These are phyloP conservation scores for Allium cepa DNA, from an alignment of 106 monocot genomes.

Conservation along the genomic window DNA sequence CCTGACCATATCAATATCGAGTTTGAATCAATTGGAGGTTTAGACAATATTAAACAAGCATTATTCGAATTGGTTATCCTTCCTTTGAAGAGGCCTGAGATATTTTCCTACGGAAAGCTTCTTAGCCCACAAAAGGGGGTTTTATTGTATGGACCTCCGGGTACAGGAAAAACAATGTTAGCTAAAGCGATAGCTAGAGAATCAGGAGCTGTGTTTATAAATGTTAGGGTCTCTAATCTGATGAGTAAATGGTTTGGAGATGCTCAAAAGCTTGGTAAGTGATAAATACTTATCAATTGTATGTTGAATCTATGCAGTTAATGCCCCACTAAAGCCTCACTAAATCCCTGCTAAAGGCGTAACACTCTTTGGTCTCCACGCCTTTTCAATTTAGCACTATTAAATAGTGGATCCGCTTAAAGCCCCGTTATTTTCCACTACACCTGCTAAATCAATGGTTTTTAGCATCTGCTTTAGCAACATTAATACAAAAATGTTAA, in stretches of 20 bases:
- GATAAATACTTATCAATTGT: not conserved
- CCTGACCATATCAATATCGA: constrained; percentile 88
- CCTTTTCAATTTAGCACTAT: too few species aligned
- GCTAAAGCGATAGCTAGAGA: constrained; percentile 96
- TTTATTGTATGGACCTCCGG: constrained; percentile 86
- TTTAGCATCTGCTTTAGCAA: too few species aligned
- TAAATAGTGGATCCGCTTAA: too few species aligned
- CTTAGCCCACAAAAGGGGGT: constrained; percentile 96
- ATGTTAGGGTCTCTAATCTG: constrained; percentile 89
- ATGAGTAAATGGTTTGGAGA: constrained; percentile 99
- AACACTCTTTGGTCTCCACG: too few species aligned
- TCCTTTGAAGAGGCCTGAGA: constrained; percentile 73
- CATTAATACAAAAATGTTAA: too few species aligned
- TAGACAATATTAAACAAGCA: constrained; percentile 75
- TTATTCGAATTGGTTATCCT: constrained; percentile 87
- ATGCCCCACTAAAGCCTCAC: too few species aligned
- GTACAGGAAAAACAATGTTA: constrained; percentile 98
- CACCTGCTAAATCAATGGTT: too few species aligned
- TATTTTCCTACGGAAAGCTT: constrained; percentile 90
- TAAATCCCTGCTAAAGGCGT: too few species aligned
- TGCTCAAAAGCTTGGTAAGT: constrained; percentile 94
- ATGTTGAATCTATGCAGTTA: too few species aligned
- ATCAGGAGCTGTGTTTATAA: constrained; percentile 93
- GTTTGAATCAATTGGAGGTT: constrained; percentile 85
- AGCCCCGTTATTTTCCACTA: too few species aligned